A percentile compares a stretch with the other conserved stretches of the same genome.
These are phyloP conservation scores for Trichomonas vaginalis DNA, from an alignment of 208 protist genomes.

Conservation along the genomic window DNA sequence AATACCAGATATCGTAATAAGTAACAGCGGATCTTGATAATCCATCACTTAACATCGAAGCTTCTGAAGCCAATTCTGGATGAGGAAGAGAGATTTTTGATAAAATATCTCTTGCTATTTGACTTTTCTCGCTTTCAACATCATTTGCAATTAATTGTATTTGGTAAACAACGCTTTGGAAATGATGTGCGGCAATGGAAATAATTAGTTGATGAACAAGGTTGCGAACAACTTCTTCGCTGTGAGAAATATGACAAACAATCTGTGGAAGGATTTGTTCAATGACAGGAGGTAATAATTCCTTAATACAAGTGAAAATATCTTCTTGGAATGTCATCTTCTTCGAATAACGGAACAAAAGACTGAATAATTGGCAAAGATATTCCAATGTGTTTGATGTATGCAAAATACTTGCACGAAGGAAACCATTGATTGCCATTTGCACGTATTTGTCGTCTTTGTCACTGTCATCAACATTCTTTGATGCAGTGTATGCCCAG, in stretches of 20 bases:
- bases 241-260: neutral
- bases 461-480: neutral
- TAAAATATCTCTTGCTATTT: neutral
- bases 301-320: neutral
- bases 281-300: neutral
- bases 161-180: neutral
- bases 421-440: neutral
- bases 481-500: neutral
- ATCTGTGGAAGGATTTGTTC: neutral
- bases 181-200: neutral
- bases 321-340: neutral
- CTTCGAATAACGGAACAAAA: neutral
- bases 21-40: neutral
- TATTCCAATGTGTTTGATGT: neutral
- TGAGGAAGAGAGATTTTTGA: neutral
- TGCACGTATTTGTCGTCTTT: neutral
- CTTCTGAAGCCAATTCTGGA: neutral
- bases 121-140: neutral
- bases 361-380: neutral
- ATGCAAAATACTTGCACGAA: neutral
- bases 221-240: neutral
- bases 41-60: neutral
- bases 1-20: neutral
- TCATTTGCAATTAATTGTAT: neutral
- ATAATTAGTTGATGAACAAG: neutral